phyloP scores from a whole-genome alignment of 257 asterid species.

The Salvia miltiorrhiza region DNA sequence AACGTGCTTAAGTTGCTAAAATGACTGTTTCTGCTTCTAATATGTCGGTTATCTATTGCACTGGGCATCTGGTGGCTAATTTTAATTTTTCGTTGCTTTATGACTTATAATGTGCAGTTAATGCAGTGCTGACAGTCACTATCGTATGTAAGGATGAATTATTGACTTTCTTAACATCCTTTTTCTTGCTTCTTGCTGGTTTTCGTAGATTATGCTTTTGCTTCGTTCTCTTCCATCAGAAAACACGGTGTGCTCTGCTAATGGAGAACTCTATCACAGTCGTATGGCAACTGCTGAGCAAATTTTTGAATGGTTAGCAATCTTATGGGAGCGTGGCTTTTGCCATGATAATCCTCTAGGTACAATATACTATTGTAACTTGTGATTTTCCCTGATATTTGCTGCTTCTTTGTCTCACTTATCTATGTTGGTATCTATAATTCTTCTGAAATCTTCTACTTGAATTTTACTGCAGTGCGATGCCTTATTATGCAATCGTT shows the following conservation, averaged over 20 bases:
- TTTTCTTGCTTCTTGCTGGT: slow-evolving; percentile 18
- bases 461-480: slow-evolving; percentile 54
- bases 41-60: not conserved
- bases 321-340: slow-evolving; percentile 93
- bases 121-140: slow-evolving; percentile 7
- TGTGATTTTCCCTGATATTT: slow-evolving; percentile 8
- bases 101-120: not conserved
- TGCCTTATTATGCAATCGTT: slow-evolving; percentile 89
- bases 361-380: slow-evolving; percentile 15
- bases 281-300: slow-evolving; percentile 60
- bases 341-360: slow-evolving; percentile 96
- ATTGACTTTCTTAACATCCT: slow-evolving; percentile 15
- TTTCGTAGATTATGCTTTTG: slow-evolving; percentile 64
- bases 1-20: slow-evolving; percentile 5
- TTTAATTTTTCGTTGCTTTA: not conserved
- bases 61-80: slow-evolving; percentile 1
- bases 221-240: slow-evolving; percentile 51
- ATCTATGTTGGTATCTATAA: slow-evolving; percentile 6
- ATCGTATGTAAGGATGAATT: slow-evolving; percentile 7
- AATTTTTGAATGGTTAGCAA: slow-evolving; percentile 69
- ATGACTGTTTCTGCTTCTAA: not conserved
- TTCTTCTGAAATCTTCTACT: slow-evolving; percentile 9
- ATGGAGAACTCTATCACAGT: slow-evolving; percentile 34
- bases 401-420: slow-evolving; percentile 13
- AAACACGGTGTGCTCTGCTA: slow-evolving; percentile 28